phyloP scores from a whole-genome alignment of 164 flowering plant species.

The Berberis vulgaris region DNA sequence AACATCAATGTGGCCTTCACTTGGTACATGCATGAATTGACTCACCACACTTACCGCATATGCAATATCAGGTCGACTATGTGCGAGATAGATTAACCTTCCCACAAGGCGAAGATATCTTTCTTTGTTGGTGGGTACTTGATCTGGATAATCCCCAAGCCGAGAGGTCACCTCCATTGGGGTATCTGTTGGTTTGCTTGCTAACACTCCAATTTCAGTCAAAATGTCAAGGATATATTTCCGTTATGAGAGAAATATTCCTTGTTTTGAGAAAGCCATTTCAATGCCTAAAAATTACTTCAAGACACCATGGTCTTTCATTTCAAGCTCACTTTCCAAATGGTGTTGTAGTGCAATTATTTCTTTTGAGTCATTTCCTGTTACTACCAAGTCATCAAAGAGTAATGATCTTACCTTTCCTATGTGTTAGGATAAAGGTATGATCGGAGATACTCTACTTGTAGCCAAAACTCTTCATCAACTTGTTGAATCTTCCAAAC shows the following conservation, averaged over 20 bases:
- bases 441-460: slow-evolving; percentile 1
- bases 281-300: background rate
- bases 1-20: too few relatives aligned
- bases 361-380: background rate
- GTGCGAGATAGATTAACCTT: background rate
- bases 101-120: background rate
- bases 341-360: background rate
- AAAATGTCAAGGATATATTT: background rate
- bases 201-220: background rate
- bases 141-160: too few relatives aligned
- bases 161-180: background rate
- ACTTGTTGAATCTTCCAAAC: slow-evolving; percentile 6
- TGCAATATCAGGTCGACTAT: background rate
- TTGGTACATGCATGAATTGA: too few relatives aligned
- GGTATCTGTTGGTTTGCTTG: background rate
- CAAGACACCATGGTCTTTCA: slow-evolving; percentile 5
- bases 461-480: background rate
- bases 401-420: background rate
- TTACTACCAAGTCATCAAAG: slow-evolving; percentile 1
- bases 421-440: background rate
- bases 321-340: background rate
- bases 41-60: too few relatives aligned
- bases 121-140: too few relatives aligned
- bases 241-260: slow-evolving; percentile 39
- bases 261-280: slow-evolving; percentile 33